These are phyloP conservation scores for Dothidotthia symphoricarpi DNA, from an alignment of 2,329 filamentous ascomycete genomes.

Conservation along the genomic window DNA sequence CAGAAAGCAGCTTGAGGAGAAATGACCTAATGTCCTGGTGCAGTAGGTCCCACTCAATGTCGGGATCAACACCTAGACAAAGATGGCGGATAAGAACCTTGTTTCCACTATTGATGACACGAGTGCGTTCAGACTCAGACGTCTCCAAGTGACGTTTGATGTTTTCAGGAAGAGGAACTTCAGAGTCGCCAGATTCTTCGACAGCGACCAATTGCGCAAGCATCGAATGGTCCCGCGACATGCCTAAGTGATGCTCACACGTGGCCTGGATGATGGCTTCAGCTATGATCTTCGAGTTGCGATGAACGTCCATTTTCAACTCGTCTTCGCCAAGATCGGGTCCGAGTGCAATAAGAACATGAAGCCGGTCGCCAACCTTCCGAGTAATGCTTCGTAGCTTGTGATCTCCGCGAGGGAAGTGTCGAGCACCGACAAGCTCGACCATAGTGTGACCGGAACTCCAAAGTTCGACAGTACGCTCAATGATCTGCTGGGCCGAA, in stretches of 20 bases:
- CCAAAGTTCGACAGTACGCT: conserved; percentile 5
- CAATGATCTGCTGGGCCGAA: conserved; percentile 2
- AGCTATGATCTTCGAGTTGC: conserved; percentile 17
- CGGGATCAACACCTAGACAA: conserved; percentile 47
- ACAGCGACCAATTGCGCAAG: conserved; percentile 12
- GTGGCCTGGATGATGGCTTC: conserved; percentile 18
- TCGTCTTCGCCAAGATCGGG: neutral
- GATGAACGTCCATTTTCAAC: conserved; percentile 12
- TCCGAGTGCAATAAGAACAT: conserved; percentile 14
- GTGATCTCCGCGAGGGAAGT: neutral
- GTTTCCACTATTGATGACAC: conserved; percentile 18
- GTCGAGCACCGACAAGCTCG: conserved; percentile 2
- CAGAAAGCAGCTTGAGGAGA: conserved; percentile 41
- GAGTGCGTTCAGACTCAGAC: conserved; percentile 2
- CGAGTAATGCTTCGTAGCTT: neutral
- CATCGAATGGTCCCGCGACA: conserved; percentile 14
- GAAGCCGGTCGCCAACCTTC: conserved; percentile 5
- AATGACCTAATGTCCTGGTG: conserved; percentile 44
- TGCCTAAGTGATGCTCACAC: conserved; percentile 13
- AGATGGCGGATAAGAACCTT: conserved; percentile 46
- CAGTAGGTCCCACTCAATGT: conserved; percentile 50
- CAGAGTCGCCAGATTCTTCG: conserved; percentile 2
- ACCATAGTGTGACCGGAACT: conserved; percentile 1
- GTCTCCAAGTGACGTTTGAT: conserved; percentile 13
- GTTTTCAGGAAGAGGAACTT: conserved; percentile 7